Base-by-base conservation (phyloP, 768 basidiomycete species). In the Kockovaella imperatae region DNA sequence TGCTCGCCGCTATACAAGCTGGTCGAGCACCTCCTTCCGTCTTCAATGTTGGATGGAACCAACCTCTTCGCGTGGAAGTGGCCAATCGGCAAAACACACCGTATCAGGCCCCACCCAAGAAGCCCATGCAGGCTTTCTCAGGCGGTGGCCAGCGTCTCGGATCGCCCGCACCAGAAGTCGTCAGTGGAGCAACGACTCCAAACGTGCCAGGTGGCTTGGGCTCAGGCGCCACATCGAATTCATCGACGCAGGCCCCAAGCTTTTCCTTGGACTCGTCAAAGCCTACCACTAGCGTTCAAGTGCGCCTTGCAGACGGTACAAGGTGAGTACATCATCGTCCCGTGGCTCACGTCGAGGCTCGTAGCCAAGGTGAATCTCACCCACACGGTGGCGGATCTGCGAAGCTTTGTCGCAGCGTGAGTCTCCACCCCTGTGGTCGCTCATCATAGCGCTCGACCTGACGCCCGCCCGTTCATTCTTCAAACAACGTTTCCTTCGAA, bases 221-320 rank as follows among this genome's bases (percentile, higher is more conserved):
- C 13, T 32, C 50, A 13, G 47, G 48, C 3, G 44, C 52, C 4
- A 41, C 49, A 13, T 59, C 68, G 3, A 43, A 69, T 5, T 51
- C 64, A 20, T 43, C 70, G 8, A 45, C 70, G 77, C 82, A 10
- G 73, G 74, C 40, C 18, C 10, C 8, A 14, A 20, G 36, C 21
- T 8, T 20, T 38, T 10, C 36, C 14, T 38, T 20, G 7, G 8
- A 13, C 36, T 10, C 10, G 10, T 8, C 14, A 38, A 75, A 78
- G 68, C 91, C 93, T 4, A 84, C 82, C 39, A 95, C 91, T 34
- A 87, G 81, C 68, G 76, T 97, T 10, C 95, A 96, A 74, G 79
- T 97, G 49, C 77, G 95, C 46, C 65, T 97, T 45, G 87, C 86
- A 8, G 90, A 93, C 71, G 93, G 93, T 7, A 86, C 87, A 15